These are phyloP conservation scores for Lavandula angustifolia DNA, from an alignment of 257 asterid species.

Conservation along the genomic window DNA sequence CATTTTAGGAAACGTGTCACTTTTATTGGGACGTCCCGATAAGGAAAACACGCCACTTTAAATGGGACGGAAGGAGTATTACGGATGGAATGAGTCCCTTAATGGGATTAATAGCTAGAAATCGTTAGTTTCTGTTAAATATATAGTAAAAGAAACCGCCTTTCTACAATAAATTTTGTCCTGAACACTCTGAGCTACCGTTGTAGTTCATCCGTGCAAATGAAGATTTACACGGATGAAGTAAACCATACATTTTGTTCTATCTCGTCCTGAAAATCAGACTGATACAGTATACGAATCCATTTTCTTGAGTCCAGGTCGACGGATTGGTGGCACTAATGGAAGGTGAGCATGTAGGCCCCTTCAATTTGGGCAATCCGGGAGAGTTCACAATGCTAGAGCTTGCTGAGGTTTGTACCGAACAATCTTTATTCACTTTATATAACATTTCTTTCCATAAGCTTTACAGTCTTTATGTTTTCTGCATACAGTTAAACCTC, in stretches of 20 bases:
- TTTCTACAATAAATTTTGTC: not conserved
- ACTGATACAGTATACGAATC: not conserved
- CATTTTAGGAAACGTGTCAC: too few species aligned
- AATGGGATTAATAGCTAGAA: not conserved
- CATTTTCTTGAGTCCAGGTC: slow-evolving; percentile 42
- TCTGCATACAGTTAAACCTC: too few species aligned
- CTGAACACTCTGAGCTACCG: not conserved
- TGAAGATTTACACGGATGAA: slow-evolving; percentile 16
- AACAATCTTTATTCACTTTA: not conserved
- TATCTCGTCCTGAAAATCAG: not conserved
- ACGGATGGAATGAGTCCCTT: too few species aligned
- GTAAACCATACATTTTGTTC: not conserved
- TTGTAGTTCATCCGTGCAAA: not conserved
- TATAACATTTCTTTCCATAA: not conserved
- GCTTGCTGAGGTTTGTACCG: slow-evolving; percentile 64
- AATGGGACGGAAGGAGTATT: too few species aligned
- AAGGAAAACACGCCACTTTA: too few species aligned
- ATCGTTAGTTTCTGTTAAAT: not conserved
- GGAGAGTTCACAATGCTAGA: slow-evolving; percentile 75
- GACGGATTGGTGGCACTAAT: slow-evolving; percentile 68
- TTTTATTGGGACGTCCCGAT: too few species aligned
- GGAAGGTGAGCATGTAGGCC: slow-evolving; percentile 75
- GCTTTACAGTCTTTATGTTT: not conserved
- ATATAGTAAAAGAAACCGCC: not conserved
- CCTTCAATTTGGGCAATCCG: slow-evolving; percentile 73